Evolutionary conservation across 768 basidiomycete species (phyloP).

Genomic region (Tylopilus intermedius): DNA sequence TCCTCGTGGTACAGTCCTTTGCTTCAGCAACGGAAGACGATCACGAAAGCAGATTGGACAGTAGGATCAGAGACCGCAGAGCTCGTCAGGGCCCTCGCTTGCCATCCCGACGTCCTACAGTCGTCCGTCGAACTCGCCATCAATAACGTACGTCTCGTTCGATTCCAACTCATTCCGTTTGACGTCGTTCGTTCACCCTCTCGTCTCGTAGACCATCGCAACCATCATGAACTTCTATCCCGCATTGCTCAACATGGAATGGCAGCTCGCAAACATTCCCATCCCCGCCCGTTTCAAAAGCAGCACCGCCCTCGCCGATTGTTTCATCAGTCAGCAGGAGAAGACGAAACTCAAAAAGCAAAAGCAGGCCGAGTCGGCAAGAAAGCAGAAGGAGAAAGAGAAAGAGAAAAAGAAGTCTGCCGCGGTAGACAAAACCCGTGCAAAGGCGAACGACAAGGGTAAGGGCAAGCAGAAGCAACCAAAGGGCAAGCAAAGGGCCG

Average conservation of each 20-base stretch:
- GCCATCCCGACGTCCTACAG: background rate
- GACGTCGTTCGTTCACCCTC: too few species aligned
- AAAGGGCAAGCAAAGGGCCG: too few species aligned
- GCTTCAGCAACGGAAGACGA: background rate
- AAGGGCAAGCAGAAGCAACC: too few species aligned
- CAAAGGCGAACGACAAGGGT: too few species aligned
- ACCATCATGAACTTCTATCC: background rate
- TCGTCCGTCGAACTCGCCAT: too few species aligned
- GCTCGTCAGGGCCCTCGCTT: background rate
- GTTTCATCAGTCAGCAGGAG: too few species aligned
- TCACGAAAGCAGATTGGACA: background rate
- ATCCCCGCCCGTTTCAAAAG: background rate
- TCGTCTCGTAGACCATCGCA: background rate
- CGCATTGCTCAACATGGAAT: background rate
- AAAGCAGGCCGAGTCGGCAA: background rate
- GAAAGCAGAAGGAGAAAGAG: background rate
- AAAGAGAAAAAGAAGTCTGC: background rate
- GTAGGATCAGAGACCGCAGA: background rate
- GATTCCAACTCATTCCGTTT: too few species aligned
- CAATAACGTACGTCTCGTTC: too few species aligned
- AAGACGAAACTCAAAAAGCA: background rate
- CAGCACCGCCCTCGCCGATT: too few species aligned
- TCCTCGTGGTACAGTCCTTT: background rate
- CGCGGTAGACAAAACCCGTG: too few species aligned
- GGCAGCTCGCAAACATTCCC: background rate